Percentiles rank a stretch among this genome's conserved stretches.
phyloP scores from a whole-genome alignment of 257 asterid species.

The Striga asiatica region DNA sequence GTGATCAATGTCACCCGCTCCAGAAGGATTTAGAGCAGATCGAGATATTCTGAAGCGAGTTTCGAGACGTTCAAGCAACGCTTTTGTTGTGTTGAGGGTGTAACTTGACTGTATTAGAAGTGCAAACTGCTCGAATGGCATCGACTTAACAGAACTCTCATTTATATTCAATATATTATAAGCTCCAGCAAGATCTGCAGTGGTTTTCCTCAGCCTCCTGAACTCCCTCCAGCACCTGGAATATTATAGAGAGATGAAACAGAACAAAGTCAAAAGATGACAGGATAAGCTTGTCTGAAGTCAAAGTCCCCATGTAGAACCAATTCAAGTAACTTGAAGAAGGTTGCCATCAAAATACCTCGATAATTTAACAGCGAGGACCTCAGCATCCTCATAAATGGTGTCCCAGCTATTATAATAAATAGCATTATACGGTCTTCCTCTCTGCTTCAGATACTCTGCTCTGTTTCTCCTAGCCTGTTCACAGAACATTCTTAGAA shows the following conservation, averaged over 20 bases:
- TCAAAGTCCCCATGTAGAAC: no score
- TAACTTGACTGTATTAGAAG: slow-evolving; percentile 49
- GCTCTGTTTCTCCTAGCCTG: slow-evolving; percentile 91
- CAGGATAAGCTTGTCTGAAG: neutral
- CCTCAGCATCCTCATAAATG: slow-evolving; percentile 56
- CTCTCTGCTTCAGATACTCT: slow-evolving; percentile 77
- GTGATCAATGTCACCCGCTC: slow-evolving; percentile 73
- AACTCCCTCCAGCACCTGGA: slow-evolving; percentile 74
- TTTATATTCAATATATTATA: slow-evolving; percentile 50
- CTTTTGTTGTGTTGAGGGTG: slow-evolving; percentile 55
- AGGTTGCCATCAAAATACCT: slow-evolving; percentile 33
- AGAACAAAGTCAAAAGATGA: neutral
- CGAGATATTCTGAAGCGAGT: slow-evolving; percentile 43
- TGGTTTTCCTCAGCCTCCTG: slow-evolving; percentile 34
- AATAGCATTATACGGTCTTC: slow-evolving; percentile 30
- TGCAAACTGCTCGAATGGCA: slow-evolving; percentile 94
- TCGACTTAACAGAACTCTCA: slow-evolving; percentile 48
- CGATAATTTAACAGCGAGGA: slow-evolving; percentile 57
- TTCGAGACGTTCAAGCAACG: slow-evolving; percentile 78
- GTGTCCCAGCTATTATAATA: slow-evolving; percentile 30
- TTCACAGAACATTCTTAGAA: slow-evolving; percentile 6
- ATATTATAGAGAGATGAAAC: neutral
- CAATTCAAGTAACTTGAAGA: neutral
- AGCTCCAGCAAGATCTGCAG: slow-evolving; percentile 49
- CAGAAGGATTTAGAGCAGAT: slow-evolving; percentile 26